Evolutionary conservation across 305 asterid genomes (phyloP), one percentile per base, ranked within the genome.

Genomic region (Fraxinus sp.): DNA sequence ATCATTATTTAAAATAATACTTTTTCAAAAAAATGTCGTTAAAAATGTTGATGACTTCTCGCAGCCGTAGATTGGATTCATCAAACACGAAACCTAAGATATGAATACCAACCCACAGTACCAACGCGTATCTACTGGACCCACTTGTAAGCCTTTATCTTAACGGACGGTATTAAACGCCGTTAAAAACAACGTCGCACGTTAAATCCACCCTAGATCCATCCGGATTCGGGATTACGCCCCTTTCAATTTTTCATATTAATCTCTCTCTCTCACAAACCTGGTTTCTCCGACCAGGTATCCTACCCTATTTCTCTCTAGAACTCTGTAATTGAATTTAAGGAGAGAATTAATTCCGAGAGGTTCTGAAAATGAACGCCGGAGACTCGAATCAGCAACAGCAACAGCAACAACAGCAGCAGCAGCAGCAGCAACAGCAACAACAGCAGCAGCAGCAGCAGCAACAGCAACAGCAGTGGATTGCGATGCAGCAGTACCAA

Each of bases 311-410:
- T 79, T 75, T 37, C 70, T 68, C 75, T 70, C 80, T 39, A 74
- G 43, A 18, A 28, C 76, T 62, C 14, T 72, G 22, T 55, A 30
- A 3, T n/a, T 5, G 9, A 80, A 35, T 43, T 77, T 35, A 82
- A 66, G 49, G 80, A 78, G 81, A 79, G 80, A 85, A 85, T 86
- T 46, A 35, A 55, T 79, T 83, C 81, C 18, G 82, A 78, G 72
- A 59, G 84, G 78, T 75, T 43, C 55, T 20, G 62, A 80, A 77
- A 8, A 94, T 92, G 96, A 93, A 93, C 88, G 92, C 93, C 72
- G 96, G 97, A 84, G 99, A 94, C 87, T 87, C 88, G 97, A 92
- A 81, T 80, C 97, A 89, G 77, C 92, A 87, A 62, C 92, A 88
- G 26, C 83, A 83, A 0, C 52, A 41, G 52, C 52, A 41, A 3